Base-by-base conservation (phyloP, 257 asterid species). In the Verbascum thapsus region DNA sequence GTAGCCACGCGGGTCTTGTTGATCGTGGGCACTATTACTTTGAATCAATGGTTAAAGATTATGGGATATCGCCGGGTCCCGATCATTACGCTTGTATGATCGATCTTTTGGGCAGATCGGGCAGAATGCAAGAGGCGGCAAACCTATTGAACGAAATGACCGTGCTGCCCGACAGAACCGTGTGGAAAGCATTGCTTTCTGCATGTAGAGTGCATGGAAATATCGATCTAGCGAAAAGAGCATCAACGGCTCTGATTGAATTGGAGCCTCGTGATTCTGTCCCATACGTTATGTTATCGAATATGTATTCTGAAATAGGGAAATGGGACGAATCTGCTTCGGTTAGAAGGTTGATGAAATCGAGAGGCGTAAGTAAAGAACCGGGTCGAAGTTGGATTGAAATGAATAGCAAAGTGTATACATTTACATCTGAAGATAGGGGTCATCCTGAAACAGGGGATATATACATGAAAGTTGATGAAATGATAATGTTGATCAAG, bases 81-180 rank as follows among this genome's bases (percentile, higher is more conserved):
- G 83, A 84, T 72, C 98, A 91, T 63, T 86, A 86, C 7, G 90
- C 92, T 5, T 86, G 95, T 42, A 86, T 91, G 96, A 80, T 88
- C 8, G 95, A 86, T 79, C 98, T 91, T 45, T 59, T 88, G 51
- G 95, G 87, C 9, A 78, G 97, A 42, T 74, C 96, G 0, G 98
- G 98, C 8, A 80, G 78, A 71, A 57, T 85, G 58, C 57, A 77
- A 2, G 96, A 88, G 53, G 97, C 97, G 0, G 84, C 79, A 74
- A 73, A 73, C 58, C 53, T 91, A 39, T 42, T 88, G 3, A 53
- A 44, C 45, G 56, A 82, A 75, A 88, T 84, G 95, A 64, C 60
- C 0, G 69, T 72, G 17, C 70, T 38, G 41, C 91, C 95, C 1
- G 91, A 80, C 68, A 79, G 90, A 23, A 71, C 95, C 10, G 75